phyloP scores from a whole-genome alignment of 495 filamentous ascomycete genomes.

The Xylaria nigripes region DNA sequence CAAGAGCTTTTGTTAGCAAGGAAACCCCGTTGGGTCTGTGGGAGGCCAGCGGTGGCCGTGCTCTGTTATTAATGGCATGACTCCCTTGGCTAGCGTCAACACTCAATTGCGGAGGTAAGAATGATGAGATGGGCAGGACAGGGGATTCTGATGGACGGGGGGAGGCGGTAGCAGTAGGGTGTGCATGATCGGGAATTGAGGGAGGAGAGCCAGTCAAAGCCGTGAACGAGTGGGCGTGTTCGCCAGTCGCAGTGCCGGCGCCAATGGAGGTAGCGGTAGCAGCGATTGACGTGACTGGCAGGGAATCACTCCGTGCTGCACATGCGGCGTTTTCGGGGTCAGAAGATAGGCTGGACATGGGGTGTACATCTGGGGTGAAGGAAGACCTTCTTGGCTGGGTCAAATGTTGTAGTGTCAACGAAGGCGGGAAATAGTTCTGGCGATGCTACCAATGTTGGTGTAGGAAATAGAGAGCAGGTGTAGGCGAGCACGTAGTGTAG shows the following conservation, averaged over 20 bases:
- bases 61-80: conserved; percentile 39
- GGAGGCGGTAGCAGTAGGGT: conserved; percentile 18
- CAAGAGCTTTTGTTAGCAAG: conserved; percentile 44
- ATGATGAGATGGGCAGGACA: conserved; percentile 21
- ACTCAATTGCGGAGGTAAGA: conserved; percentile 18
- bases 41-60: conserved; percentile 31
- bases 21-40: conserved; percentile 39
- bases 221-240: conserved; percentile 17
- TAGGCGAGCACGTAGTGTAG: no score
- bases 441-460: neutral
- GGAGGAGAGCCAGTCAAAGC: conserved; percentile 20
- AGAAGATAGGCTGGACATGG: conserved; percentile 42
- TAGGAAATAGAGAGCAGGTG: neutral
- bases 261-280: conserved; percentile 17
- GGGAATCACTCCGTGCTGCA: conserved; percentile 35
- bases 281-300: conserved; percentile 16
- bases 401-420: conserved; percentile 3
- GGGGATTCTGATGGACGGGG: conserved; percentile 10
- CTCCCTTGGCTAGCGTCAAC: conserved; percentile 28
- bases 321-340: conserved; percentile 42
- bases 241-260: conserved; percentile 21
- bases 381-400: conserved; percentile 15
- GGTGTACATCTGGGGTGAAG: conserved; percentile 40
- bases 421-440: conserved; percentile 6
- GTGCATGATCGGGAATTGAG: conserved; percentile 21